Evolutionary conservation across 208 protist genomes (phyloP).

Genomic region (Wallacemonas sp.): DNA sequence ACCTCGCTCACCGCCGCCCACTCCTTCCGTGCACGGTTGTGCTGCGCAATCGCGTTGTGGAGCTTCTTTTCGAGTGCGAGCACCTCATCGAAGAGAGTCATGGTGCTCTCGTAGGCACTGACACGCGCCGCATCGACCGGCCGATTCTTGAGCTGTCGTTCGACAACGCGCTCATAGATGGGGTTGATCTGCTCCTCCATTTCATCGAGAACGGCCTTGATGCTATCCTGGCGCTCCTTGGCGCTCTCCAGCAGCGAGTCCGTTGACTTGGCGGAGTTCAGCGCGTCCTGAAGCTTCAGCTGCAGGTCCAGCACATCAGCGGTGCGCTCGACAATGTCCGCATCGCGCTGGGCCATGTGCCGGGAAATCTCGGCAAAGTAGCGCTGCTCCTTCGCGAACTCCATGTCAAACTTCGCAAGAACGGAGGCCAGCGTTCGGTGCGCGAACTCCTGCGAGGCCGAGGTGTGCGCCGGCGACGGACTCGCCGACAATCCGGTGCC

Average conservation of each 20-base stretch:
- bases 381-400: conserved; percentile 44
- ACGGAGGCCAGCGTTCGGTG: conserved; percentile 58
- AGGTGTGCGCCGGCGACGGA: conserved; percentile 1
- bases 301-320: conserved; percentile 53
- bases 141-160: conserved; percentile 29
- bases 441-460: conserved; percentile 50
- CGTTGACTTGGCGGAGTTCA: conserved; percentile 52
- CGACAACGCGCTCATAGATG: conserved; percentile 39
- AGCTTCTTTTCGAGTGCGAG: conserved; percentile 57
- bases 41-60: conserved; percentile 47
- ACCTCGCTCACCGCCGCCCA: conserved; percentile 37
- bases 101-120: conserved; percentile 49
- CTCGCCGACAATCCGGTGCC: conserved; percentile 10
- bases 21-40: conserved; percentile 45
- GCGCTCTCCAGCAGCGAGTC: conserved; percentile 42
- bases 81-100: conserved; percentile 73
- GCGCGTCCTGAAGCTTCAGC: conserved; percentile 49
- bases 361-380: conserved; percentile 59
- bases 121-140: conserved; percentile 43
- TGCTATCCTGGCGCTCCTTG: conserved; percentile 51
- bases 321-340: conserved; percentile 63
- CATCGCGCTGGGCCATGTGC: conserved; percentile 64
- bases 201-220: conserved; percentile 53
- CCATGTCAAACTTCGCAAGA: conserved; percentile 50
- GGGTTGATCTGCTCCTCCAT: conserved; percentile 74